These are phyloP conservation scores for Saccharomycopsis synnaedendra DNA, from an alignment of 805 yeast genomes.

Conservation along the genomic window DNA sequence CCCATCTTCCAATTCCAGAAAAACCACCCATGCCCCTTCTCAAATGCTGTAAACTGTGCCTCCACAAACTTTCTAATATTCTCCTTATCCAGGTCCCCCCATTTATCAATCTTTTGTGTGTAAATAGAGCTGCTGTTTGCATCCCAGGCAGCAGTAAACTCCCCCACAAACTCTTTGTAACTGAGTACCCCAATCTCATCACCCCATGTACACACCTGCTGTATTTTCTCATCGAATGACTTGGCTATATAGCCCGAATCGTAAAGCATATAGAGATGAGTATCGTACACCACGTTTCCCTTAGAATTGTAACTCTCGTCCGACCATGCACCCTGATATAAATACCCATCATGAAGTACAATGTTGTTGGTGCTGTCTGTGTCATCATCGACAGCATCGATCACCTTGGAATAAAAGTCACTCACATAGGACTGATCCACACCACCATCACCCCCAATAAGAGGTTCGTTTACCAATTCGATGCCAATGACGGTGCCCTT, in stretches of 20 bases:
- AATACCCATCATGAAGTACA: conserved; percentile 59
- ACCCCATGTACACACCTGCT: conserved; percentile 17
- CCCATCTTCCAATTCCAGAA: conserved; percentile 71
- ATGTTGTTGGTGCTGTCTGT: conserved; percentile 29
- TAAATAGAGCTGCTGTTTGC: conserved; percentile 10
- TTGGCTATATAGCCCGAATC: conserved; percentile 8
- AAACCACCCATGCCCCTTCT: conserved; percentile 44
- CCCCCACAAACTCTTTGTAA: conserved; percentile 15
- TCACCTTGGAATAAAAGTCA: conserved; percentile 32
- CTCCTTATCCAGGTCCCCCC: conserved; percentile 31
- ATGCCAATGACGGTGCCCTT: conserved; percentile 54
- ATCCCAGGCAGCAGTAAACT: conserved; percentile 17
- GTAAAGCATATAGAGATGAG: conserved; percentile 16
- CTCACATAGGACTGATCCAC: conserved; percentile 30
- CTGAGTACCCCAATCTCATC: conserved; percentile 10
- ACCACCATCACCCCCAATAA: conserved; percentile 39
- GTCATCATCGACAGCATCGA: conserved; percentile 29
- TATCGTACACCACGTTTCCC: conserved; percentile 10
- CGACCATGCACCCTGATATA: conserved; percentile 45
- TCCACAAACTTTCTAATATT: conserved; percentile 46
- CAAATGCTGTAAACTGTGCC: conserved; percentile 46
- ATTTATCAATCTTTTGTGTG: conserved; percentile 26
- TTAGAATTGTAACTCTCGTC: conserved; percentile 13
- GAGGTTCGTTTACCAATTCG: conserved; percentile 64
- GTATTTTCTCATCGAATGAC: conserved; percentile 14